Base-by-base conservation (phyloP, 306 rosid species). In the Vigna angularis region DNA sequence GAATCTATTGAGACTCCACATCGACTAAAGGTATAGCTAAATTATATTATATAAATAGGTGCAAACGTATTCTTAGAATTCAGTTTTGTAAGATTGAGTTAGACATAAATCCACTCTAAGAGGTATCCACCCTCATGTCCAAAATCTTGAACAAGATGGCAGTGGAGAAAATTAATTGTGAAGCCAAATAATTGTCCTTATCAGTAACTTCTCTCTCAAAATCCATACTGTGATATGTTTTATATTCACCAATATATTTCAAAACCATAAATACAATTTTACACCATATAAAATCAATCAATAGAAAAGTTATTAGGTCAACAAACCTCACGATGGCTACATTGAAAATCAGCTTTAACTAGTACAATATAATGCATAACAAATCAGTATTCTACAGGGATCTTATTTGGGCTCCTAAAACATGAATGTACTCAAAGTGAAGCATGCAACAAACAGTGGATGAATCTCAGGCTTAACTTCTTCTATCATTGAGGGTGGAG, bases 301-400 rank as follows among this genome's bases (percentile, higher is more conserved):
- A 1, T 8, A 40, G 45, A 40, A 40, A 36, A 40, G 40, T 63
- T 57, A 34, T 10, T 53, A 42, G 9, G 32, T 1, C 65, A 34
- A 64, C 72, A 66, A 65, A 47, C 36, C 28, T 55, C 58, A 48
- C 65, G 58, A 47, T 12, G 15, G 16, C 36, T 42, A 65, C 6
- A 65, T 45, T 22, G 75, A 34, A 56, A 58, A 22, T 76, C 34
- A 28, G 13, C n/a, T 58, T 58, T 36, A 58, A 48, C 64, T 26
- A 61, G 45, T 14, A 62, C 40, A 28, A 26, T 49, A 30, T 53
- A 66, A 30, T 30, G 34, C 9, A 47, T 30, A 67, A 20, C 42
- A 4, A 11, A 26, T 26, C 36, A 26, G 40, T 58, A 58, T 58
- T 58, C 40, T 26, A 12, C 6, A 11, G 51, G 67, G 49, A 22